Evolutionary conservation across 1,284 basidiomycete species (phyloP).

Genomic region (Coniferiporia weirii): DNA sequence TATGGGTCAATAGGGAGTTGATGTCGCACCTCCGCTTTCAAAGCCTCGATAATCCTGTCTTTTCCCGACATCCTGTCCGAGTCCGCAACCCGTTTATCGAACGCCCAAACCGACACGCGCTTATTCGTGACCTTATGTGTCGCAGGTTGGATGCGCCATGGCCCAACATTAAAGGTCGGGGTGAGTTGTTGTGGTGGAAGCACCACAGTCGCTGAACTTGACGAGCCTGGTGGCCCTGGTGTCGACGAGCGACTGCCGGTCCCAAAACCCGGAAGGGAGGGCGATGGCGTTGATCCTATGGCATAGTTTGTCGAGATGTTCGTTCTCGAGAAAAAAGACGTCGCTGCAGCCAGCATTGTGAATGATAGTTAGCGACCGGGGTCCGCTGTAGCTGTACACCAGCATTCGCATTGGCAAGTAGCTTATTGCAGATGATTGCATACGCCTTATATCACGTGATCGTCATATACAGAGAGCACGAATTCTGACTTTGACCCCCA

Average conservation of each 20-base stretch:
- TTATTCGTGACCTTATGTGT: conserved; percentile 85
- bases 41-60: conserved; percentile 73
- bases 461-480: too few relatives aligned
- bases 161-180: conserved; percentile 66
- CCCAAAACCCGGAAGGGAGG: conserved; percentile 46
- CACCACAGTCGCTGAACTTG: conserved; percentile 30
- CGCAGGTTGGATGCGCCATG: conserved; percentile 83
- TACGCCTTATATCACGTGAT: too few relatives aligned
- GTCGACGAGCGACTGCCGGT: conserved; percentile 16
- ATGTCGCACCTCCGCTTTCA: conserved; percentile 79
- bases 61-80: conserved; percentile 64
- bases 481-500: too few relatives aligned
- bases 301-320: conserved; percentile 83
- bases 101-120: conserved; percentile 84
- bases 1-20: not conserved
- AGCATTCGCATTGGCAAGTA: too few relatives aligned
- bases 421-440: too few relatives aligned
- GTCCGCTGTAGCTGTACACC: too few relatives aligned
- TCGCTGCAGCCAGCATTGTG: conserved; percentile 81
- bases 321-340: conserved; percentile 84
- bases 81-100: conserved; percentile 77
- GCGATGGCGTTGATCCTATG: conserved; percentile 47
- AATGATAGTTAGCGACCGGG: too few relatives aligned
- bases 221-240: conserved; percentile 38
- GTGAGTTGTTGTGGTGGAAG: conserved; percentile 37